Evolutionary conservation across 2,329 filamentous ascomycete genomes (phyloP), one percentile per base, ranked within the genome.

Genomic region (Arthrobotrys iridis): DNA sequence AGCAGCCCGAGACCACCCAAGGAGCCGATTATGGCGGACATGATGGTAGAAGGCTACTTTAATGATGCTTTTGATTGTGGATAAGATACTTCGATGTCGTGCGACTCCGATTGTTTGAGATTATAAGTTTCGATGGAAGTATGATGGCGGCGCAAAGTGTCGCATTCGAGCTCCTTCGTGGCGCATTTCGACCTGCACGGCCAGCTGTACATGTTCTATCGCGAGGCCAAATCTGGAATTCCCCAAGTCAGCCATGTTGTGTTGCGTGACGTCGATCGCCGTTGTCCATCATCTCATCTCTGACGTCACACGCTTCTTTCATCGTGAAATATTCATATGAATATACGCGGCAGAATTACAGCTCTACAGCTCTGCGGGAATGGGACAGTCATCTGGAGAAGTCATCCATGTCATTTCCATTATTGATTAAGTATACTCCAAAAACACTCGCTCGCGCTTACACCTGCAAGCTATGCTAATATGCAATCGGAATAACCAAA

Each of bases 1-100:
- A 91, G 85, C 76, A 89, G 91, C 26, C 90, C 91, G 41, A 92
- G 83, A 77, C 92, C 86, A 0, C 71, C 71, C 15, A 75, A 22
- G 20, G 71, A 75, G 18, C 71, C 71, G 20, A 75, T 68, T 26
- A 75, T 8, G 6, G 71, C 71, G 18, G 71, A 75, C 71, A 75
- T 75, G 28, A 11, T 43, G 4, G 40, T 20, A 22, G 18, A 43
- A n/a, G n/a, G n/a, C n/a, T n/a, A n/a, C n/a, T n/a, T n/a, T n/a
- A n/a, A n/a, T n/a, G n/a, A n/a, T 5, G 4, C n/a, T 43, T 4
- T n/a, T 4, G 40, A 7, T 46, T 52, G 10, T 18, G 22, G 37
- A 24, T 26, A 13, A 24, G 6, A 28, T 3, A 8, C n/a, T 11
- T 60, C 20, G 10, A 10, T 26, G 11, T 45, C 13, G 10, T 28